Percentiles rank a stretch among this genome's conserved stretches.
These are phyloP conservation scores for Grosmannia serpens DNA, from an alignment of 2,329 filamentous ascomycete genomes.

Conservation along the genomic window DNA sequence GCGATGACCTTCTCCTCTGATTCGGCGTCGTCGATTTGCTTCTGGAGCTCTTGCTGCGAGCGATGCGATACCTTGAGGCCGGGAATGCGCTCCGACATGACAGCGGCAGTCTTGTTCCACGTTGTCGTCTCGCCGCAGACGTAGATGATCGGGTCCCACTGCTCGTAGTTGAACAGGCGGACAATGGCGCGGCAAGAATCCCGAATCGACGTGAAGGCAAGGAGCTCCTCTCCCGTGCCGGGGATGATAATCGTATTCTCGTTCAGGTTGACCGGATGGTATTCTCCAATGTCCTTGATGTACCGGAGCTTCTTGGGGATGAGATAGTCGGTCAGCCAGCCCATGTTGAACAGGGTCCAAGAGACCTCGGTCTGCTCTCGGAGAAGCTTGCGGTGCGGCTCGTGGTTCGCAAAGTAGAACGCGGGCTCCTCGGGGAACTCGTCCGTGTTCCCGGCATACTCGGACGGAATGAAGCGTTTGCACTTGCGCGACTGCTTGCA, in stretches of 20 bases:
- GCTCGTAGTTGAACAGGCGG: not conserved
- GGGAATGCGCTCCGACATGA: not conserved
- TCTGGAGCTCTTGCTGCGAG: not conserved
- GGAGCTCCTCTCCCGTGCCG: not conserved
- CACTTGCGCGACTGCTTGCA: not conserved
- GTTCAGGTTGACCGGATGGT: not conserved
- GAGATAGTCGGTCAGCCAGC: not conserved
- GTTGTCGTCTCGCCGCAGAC: not conserved
- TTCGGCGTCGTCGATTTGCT: not conserved
- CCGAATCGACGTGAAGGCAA: not conserved
- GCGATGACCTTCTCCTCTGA: not conserved
- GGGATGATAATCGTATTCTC: not conserved
- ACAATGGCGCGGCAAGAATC: not conserved
- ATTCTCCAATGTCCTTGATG: not conserved
- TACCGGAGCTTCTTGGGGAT: not conserved
- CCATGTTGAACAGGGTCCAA: not conserved
- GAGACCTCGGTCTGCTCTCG: not conserved
- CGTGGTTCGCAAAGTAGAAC: not conserved
- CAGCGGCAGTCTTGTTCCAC: not conserved
- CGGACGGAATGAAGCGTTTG: not conserved
- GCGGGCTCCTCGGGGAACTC: not conserved
- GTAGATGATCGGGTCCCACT: not conserved
- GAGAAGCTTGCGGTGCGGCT: not conserved
- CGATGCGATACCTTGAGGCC: not conserved
- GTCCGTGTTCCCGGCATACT: not conserved